These are phyloP conservation scores for Geotrichum citri-aurantii DNA, from an alignment of 1,139 yeast species.

Conservation along the genomic window DNA sequence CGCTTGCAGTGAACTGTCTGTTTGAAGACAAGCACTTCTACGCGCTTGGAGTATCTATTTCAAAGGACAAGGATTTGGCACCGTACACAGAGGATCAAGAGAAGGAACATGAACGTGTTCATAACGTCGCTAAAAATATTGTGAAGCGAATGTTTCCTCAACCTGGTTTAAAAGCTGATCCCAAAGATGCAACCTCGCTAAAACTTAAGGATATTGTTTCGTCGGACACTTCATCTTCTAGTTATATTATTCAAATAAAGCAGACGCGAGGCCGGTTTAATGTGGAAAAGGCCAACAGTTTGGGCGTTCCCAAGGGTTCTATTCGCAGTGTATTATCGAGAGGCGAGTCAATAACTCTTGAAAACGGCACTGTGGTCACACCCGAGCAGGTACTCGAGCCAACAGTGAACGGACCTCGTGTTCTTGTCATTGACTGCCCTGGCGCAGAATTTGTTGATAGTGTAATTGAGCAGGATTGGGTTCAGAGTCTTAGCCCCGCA, in stretches of 20 bases:
- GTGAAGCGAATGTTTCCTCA: constrained; percentile 23
- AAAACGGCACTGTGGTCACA: constrained; percentile 51
- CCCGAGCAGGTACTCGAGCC: constrained; percentile 74
- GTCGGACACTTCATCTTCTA: constrained; percentile 35
- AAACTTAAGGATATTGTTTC: background rate
- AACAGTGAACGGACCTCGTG: constrained; percentile 51
- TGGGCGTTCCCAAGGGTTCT: constrained; percentile 67
- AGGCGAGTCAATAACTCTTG: constrained; percentile 55
- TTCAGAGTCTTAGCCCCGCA: constrained; percentile 7
- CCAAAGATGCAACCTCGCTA: background rate
- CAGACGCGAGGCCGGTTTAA: constrained; percentile 77
- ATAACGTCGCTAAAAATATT: constrained; percentile 14
- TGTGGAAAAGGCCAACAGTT: constrained; percentile 53
- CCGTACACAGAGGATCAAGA: background rate
- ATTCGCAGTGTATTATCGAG: constrained; percentile 53
- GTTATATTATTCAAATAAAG: constrained; percentile 58
- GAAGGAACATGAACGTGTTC: constrained; percentile 8
- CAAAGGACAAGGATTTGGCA: background rate
- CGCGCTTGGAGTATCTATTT: constrained; percentile 34
- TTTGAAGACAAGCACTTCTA: constrained; percentile 48
- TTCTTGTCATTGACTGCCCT: constrained; percentile 74
- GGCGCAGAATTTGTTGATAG: constrained; percentile 42
- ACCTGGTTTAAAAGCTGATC: background rate
- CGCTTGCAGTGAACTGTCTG: constrained; percentile 28
- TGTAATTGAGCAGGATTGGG: constrained; percentile 16